phyloP scores from a whole-genome alignment of 148 eudicot species.

The Rhododendron griersonianum region DNA sequence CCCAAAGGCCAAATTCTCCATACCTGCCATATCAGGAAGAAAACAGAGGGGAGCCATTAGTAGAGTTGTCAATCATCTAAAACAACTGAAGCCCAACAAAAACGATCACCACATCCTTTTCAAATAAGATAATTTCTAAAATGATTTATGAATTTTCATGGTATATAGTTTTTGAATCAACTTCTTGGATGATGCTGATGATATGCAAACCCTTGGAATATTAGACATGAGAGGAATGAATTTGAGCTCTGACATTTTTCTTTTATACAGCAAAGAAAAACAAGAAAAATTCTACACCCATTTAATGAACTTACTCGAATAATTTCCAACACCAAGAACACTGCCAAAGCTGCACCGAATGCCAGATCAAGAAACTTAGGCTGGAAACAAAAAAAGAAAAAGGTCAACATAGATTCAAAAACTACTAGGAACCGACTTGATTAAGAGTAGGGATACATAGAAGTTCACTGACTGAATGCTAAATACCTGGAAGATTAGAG shows the following conservation, averaged over 20 bases:
- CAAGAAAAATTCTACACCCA: not conserved
- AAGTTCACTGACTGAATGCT: not conserved
- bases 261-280: not conserved
- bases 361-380: slow-evolving; percentile 87
- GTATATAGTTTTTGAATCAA: not conserved
- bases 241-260: not conserved
- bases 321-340: slow-evolving; percentile 76
- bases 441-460: not conserved
- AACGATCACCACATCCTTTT: not conserved
- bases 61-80: not conserved
- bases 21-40: slow-evolving; percentile 44
- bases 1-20: slow-evolving; percentile 98
- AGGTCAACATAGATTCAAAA: not conserved
- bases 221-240: not conserved
- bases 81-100: not conserved
- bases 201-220: not conserved
- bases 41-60: not conserved
- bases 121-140: not conserved
- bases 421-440: not conserved
- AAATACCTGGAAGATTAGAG: slow-evolving; percentile 87
- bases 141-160: not conserved
- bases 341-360: slow-evolving; percentile 94
- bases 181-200: not conserved
- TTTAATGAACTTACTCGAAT: slow-evolving; percentile 64
- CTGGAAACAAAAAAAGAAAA: slow-evolving; percentile 31